A percentile compares a stretch with the other conserved stretches of the same genome.
These are phyloP conservation scores for Fusarium annulatum DNA, from an alignment of 2,329 filamentous ascomycete genomes.

Conservation along the genomic window DNA sequence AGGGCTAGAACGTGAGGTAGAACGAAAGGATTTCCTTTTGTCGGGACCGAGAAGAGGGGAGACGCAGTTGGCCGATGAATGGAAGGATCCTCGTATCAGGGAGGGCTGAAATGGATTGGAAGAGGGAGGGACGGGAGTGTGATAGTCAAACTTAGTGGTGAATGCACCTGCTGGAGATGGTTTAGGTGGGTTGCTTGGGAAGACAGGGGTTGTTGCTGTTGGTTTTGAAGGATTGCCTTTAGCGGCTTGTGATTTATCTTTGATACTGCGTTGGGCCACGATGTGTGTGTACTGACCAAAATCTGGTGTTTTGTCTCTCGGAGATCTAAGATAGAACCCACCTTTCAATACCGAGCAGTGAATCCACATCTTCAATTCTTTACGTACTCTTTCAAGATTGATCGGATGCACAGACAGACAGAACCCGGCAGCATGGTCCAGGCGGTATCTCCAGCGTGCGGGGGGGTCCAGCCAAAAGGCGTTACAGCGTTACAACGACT, in stretches of 20 bases:
- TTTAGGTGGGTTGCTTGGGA: conserved; percentile 20
- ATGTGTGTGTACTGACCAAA: neutral
- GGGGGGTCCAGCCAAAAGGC: conserved; percentile 26
- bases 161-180: conserved; percentile 36
- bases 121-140: conserved; percentile 25
- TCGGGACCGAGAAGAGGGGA: conserved; percentile 21
- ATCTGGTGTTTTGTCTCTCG: neutral
- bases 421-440: conserved; percentile 28
- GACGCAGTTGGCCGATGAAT: conserved; percentile 21
- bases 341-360: neutral
- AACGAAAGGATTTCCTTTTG: conserved; percentile 2
- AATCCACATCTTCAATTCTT: neutral
- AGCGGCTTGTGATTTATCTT: neutral
- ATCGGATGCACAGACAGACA: neutral
- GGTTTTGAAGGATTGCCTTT: conserved; percentile 1
- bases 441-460: conserved; percentile 20
- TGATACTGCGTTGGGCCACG: neutral
- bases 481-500: conserved; percentile 19
- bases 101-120: conserved; percentile 12
- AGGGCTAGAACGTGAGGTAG: neutral
- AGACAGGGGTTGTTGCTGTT: conserved; percentile 26
- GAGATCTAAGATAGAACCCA: neutral
- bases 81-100: neutral
- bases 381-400: neutral
- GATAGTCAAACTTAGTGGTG: conserved; percentile 24